Evolutionary conservation across 257 asterid species (phyloP), one percentile per base, ranked within the genome.

Genomic region (Sherardia arvensis): DNA sequence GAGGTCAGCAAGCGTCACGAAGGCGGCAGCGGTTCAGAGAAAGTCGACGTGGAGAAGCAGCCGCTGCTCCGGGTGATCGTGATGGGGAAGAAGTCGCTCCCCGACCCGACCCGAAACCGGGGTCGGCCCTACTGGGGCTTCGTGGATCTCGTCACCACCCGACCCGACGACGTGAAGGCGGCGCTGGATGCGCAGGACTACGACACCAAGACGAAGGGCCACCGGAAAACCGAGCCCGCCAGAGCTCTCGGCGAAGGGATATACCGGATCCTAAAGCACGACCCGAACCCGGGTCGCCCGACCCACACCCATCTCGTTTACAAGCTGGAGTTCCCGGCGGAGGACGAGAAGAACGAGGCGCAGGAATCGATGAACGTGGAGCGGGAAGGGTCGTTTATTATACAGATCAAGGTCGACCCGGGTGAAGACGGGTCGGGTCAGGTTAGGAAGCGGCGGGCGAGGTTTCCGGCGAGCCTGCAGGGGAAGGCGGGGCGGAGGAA

Each of bases 1-100:
- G 72, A 47, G 8, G 77, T 20, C 0, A 56, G 26, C 6, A 58
- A 60, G 36, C 77, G 20, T 14, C 68, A 54, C 2, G 78, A 67
- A 21, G 88, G 88, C 15, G 84, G 87, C 9, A 73, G 63, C 15
- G 87, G 83, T 6, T 12, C 36, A 1, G 59, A 75, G 61, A 58
- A 70, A 59, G 77, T 84, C 3, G 69, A 81, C 60, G 77, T 78
- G 4, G 84, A 79, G 69, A 68, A 78, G 59, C 73, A 80, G 53
- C 66, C 76, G 28, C 58, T 87, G 53, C 66, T 87, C 27, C 76
- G 95, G 4, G 64, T 87, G 25, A 71, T 87, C 1, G 79, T 85
- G 5, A 80, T 90, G 89, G 97, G 95, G 17, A 78, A 81, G n/a
- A 90, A 89, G 61, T 77, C 77, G 68, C 85, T 89, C 4, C 94